A percentile compares a stretch with the other conserved stretches of the same genome.
Conservation (phyloP, 2,329 filamentous ascomycete species). For the Magnaporthales sp. region DNA sequence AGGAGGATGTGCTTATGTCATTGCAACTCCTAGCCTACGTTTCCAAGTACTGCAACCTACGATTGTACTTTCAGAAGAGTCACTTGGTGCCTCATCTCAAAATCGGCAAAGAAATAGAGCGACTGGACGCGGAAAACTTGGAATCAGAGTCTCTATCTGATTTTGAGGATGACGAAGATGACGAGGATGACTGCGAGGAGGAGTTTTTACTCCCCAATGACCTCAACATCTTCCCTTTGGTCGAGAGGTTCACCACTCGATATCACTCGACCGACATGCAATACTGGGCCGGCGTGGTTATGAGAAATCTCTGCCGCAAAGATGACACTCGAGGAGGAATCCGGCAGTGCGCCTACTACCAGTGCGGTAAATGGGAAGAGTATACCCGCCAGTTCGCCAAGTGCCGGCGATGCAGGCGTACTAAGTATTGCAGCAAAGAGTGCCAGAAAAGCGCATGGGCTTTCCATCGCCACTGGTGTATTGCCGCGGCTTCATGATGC, state of each 20-base stretch:
- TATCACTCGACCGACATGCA: slow-evolving; percentile 97
- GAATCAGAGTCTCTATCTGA: slow-evolving; percentile 21
- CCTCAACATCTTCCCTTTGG: slow-evolving; percentile 95
- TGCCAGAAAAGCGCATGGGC: slow-evolving; percentile 99
- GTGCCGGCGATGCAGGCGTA: slow-evolving; percentile 88
- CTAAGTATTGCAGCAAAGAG: slow-evolving; percentile 99
- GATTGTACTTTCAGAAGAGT: slow-evolving; percentile 90
- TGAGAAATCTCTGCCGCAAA: slow-evolving; percentile 97
- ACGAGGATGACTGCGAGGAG: slow-evolving; percentile 62
- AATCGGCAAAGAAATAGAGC: slow-evolving; percentile 75
- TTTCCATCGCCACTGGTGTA: slow-evolving; percentile 96
- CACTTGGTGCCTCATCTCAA: slow-evolving; percentile 88
- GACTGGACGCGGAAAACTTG: slow-evolving; percentile 63
- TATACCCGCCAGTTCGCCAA: slow-evolving; percentile 96
- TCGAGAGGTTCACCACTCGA: slow-evolving; percentile 95
- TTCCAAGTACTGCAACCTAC: slow-evolving; percentile 95
- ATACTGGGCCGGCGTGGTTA: slow-evolving; percentile 98
- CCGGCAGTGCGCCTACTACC: slow-evolving; percentile 93
- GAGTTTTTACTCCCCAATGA: slow-evolving; percentile 90
- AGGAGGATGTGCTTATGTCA: slow-evolving; percentile 97
- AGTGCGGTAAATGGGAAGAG: slow-evolving; percentile 98
- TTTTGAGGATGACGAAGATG: slow-evolving; percentile 19
- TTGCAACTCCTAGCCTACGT: slow-evolving; percentile 94
- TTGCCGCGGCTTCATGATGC: slow-evolving; percentile 53
- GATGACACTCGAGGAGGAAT: slow-evolving; percentile 93